phyloP scores from a whole-genome alignment of 176 grass and related monocot species.

The Zizania latifolia region DNA sequence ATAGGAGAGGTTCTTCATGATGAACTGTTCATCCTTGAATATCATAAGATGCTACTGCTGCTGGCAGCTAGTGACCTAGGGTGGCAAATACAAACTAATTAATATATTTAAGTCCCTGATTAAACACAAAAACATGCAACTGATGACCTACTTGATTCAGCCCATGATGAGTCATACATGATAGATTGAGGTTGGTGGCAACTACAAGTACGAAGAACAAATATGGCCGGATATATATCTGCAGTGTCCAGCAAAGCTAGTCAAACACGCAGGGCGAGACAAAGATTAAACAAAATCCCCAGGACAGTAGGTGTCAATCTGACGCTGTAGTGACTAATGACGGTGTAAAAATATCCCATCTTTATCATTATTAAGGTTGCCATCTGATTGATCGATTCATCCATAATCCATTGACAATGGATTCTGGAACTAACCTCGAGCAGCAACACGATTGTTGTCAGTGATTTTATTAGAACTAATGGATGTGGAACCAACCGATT shows the following conservation, averaged over 20 bases:
- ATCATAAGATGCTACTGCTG: not conserved
- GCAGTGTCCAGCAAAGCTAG: not conserved
- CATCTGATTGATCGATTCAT: not conserved
- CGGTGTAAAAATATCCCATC: not conserved
- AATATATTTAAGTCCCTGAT: not conserved
- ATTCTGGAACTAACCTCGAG: not conserved
- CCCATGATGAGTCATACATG: slow-evolving; percentile 9
- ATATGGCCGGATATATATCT: not conserved
- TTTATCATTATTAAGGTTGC: not conserved
- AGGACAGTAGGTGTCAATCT: not conserved
- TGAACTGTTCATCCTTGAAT: not conserved
- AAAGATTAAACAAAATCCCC: not conserved
- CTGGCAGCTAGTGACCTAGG: not conserved
- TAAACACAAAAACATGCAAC: not conserved
- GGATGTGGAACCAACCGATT: not conserved
- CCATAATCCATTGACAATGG: not conserved
- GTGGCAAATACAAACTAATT: not conserved
- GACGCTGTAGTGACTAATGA: too few species aligned
- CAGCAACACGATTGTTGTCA: not conserved
- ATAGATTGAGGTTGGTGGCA: slow-evolving; percentile 16
- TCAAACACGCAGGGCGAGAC: not conserved
- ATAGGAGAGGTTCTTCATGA: not conserved
- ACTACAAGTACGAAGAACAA: not conserved
- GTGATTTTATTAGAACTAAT: not conserved
- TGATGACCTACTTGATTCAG: slow-evolving; percentile 3